Evolutionary conservation across 1,139 yeast species (phyloP).

Genomic region (Scheffersomyces stambukii): DNA sequence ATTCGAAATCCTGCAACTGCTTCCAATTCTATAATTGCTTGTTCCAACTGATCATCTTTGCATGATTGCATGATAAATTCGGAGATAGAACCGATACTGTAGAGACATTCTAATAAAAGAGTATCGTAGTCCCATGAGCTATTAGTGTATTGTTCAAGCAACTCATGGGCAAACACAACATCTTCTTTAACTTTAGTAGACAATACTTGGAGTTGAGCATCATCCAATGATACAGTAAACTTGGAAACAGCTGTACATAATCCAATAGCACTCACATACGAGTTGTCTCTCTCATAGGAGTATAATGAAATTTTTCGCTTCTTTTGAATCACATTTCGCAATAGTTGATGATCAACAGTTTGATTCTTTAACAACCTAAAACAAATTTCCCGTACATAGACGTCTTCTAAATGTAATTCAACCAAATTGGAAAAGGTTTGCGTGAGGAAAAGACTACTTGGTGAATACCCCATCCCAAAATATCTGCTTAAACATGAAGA

Average conservation of each 20-base stretch:
- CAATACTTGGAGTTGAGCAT: background rate
- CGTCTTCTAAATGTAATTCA: slow-evolving; percentile 2
- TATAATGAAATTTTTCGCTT: slow-evolving; percentile 13
- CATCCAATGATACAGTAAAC: slow-evolving; percentile 2
- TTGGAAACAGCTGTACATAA: slow-evolving; percentile 3
- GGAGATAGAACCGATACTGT: too few species aligned
- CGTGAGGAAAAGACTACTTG: slow-evolving; percentile 5
- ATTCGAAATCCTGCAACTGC: too few species aligned
- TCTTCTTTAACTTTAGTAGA: slow-evolving; percentile 5
- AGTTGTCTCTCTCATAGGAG: slow-evolving; percentile 30
- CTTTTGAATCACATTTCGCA: slow-evolving; percentile 1
- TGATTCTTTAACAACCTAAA: slow-evolving; percentile 5
- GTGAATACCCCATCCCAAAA: slow-evolving; percentile 13
- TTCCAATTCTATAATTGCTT: too few species aligned
- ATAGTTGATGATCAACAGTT: slow-evolving; percentile 4
- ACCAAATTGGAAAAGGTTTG: slow-evolving; percentile 6
- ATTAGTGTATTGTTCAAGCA: too few species aligned
- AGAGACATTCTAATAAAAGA: too few species aligned
- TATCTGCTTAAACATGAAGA: slow-evolving; percentile 26
- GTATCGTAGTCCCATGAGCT: too few species aligned
- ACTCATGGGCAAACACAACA: too few species aligned
- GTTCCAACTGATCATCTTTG: too few species aligned
- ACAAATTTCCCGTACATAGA: slow-evolving; percentile 2
- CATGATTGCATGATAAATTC: too few species aligned
- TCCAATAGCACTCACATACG: slow-evolving; percentile 22